Evolutionary conservation across 176 grass and related monocot species (phyloP), one percentile per base, ranked within the genome.

Genomic region (Hordeum marinum): DNA sequence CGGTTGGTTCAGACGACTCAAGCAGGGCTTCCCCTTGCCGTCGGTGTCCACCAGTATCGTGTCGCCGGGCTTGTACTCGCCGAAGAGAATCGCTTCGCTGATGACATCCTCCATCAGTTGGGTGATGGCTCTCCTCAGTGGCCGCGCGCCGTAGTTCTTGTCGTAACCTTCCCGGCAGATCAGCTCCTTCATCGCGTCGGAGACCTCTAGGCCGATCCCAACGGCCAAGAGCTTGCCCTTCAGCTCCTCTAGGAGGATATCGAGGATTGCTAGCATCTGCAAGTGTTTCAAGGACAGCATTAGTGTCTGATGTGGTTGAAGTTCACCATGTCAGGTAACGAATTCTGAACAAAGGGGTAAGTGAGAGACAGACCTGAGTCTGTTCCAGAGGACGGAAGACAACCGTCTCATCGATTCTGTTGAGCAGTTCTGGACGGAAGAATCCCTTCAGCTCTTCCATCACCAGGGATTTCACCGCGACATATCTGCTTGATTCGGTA

Each of bases 391-490:
- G 87, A 76, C 88, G 94, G 90, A 99, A 96, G 37, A 99, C 88
- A 65, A 99, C 94, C 86, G 94, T 89, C 88, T 99, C 97, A 68
- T 99, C 97, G 15, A 99, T 90, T 88, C 97, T 92, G 66, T 99
- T 99, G 67, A 99, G 94, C 77, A 99, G 82, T 82, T 96, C 97
- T 12, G 97, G 97, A n/a, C 90, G 84, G 90, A 99, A 99, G 92
- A 89, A 96, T 39, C 82, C 87, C 76, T 96, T 96, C 59, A 99
- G 73, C 72, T 99, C 94, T 84, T 99, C 94, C 79, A 83, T 88
- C 9, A 96, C 94, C 41, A 94, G 62, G 9, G 94, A 84, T 91
- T 99, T 96, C 91, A 99, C 94, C 45, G 88, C 88, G 11, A 81
- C 41, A 43, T 96, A 99, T 4, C 92, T 84, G 61, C 76, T 92